Conservation (phyloP, 2,329 filamentous ascomycete genomes). For the Verticillium albo-atrum region DNA sequence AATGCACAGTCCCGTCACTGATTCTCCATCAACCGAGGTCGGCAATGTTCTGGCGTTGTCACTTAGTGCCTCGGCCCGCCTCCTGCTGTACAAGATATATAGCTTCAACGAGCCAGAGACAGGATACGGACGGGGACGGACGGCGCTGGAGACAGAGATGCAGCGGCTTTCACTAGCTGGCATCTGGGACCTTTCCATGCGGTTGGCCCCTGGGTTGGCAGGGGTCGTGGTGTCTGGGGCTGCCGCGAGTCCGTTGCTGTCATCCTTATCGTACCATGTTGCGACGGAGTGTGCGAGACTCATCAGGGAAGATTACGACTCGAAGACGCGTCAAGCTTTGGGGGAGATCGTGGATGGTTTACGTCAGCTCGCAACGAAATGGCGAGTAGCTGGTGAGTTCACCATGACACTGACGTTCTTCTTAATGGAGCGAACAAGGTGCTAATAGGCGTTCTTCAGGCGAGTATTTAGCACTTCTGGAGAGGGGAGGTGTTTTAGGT, state of each 20-base stretch:
- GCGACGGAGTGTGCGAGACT: slow-evolving; percentile 14
- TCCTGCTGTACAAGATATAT: slow-evolving; percentile 12
- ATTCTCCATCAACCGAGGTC: background rate
- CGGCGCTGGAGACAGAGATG: slow-evolving; percentile 11
- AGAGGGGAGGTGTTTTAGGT: background rate
- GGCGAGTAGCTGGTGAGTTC: background rate
- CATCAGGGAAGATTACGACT: slow-evolving; percentile 11
- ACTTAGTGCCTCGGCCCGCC: slow-evolving; percentile 6
- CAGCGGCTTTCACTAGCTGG: slow-evolving; percentile 6
- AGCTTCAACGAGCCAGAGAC: slow-evolving; percentile 8
- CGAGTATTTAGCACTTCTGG: background rate
- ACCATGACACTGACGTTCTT: background rate
- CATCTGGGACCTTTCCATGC: background rate
- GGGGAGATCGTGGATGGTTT: slow-evolving; percentile 4
- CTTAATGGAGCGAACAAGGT: background rate
- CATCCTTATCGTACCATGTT: slow-evolving; percentile 6
- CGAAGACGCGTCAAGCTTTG: slow-evolving; percentile 6
- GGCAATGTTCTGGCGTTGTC: slow-evolving; percentile 4
- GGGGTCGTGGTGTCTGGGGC: background rate
- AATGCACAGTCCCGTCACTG: background rate
- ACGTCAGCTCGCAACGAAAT: background rate
- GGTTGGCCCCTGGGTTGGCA: background rate
- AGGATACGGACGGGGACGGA: background rate
- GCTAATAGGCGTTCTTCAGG: background rate
- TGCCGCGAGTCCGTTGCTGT: background rate